Evolutionary conservation across 805 yeast species (phyloP), one percentile per base, ranked within the genome.

Genomic region (Saturnispora bothae): DNA sequence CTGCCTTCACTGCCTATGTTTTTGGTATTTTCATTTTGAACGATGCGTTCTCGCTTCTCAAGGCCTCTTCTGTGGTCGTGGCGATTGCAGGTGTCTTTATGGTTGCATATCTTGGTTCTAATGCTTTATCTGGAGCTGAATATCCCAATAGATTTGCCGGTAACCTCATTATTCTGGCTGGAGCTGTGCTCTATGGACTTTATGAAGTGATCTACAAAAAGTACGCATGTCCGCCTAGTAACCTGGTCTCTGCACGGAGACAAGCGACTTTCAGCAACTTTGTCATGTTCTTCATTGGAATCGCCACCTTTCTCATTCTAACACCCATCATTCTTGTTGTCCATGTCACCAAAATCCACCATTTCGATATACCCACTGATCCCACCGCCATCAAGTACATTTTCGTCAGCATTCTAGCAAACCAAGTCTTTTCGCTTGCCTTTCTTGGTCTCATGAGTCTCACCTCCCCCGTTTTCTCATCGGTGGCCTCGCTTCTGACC

Each of bases 1-100:
- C 89, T 13, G 94, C 95, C 0, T 85, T 85, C 55, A 79, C 88
- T 4, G 95, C 95, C 0, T 78, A 85, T 51, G 71, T 83, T 13
- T 84, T 85, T 58, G 84, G 94, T 3, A 76, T 85, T 20, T 83
- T 86, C 1, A 57, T 85, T 16, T 63, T 85, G 36, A 62, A 71
- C 25, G 95, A 85, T 50, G 62, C 58, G 34, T 73, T 83, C 49
- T 71, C 78, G 3, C 65, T 73, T 64, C 50, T 71, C 36, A 84
- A 85, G 56, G 66, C 74, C 8, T 50, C 65, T 21, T 73, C 86
- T n/a, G 95, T 85, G 14, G 45, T 74, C 1, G 63, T 78, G 28
- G 92, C 95, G 7, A 61, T 84, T 5, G 40, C 65, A 9, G 95
- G 95, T 8, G 94, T 85, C 1, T 66, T 83, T 41, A 59, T 78